Conservation (phyloP, 495 filamentous ascomycete genomes). For the Evansstolkia leycettana region DNA sequence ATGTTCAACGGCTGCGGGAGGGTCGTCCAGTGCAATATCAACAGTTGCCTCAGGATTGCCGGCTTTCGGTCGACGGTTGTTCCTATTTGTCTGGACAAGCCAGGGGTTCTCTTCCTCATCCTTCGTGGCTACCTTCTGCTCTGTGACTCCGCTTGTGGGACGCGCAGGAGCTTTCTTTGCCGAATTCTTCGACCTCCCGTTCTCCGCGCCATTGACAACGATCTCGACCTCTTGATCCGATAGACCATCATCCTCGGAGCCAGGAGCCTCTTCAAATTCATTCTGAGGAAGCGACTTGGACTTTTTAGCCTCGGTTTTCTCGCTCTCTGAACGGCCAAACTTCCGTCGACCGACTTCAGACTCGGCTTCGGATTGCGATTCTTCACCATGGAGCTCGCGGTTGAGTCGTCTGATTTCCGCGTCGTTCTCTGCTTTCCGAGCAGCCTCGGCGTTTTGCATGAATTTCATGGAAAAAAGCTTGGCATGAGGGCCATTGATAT, state of each 20-base stretch:
- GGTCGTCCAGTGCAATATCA: constrained; percentile 25
- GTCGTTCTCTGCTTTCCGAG: constrained; percentile 66
- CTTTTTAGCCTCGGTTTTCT: constrained; percentile 11
- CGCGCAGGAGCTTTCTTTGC: constrained; percentile 11
- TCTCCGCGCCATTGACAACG: constrained; percentile 10
- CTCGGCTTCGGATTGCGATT: constrained; percentile 43
- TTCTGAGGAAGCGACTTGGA: constrained; percentile 19
- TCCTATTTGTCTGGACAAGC: constrained; percentile 29
- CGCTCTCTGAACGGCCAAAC: constrained; percentile 40
- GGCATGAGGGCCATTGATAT: constrained; percentile 28
- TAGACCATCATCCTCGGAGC: constrained; percentile 40
- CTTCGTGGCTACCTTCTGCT: constrained; percentile 9
- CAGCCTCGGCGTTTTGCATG: constrained; percentile 79
- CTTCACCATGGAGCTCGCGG: constrained; percentile 53
- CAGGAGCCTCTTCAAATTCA: constrained; percentile 49
- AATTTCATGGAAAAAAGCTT: constrained; percentile 70
- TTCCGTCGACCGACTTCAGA: constrained; percentile 49
- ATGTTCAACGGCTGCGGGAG: constrained; percentile 10
- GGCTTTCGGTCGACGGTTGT: constrained; percentile 21
- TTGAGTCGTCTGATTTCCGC: constrained; percentile 63
- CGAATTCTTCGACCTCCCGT: constrained; percentile 10
- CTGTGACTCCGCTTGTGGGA: constrained; percentile 9
- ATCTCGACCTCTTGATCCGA: constrained; percentile 16
- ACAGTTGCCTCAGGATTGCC: constrained; percentile 23
- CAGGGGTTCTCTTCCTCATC: constrained; percentile 36